Conservation (phyloP, 1,139 yeast species). For the Geotrichum citri-aurantii region DNA sequence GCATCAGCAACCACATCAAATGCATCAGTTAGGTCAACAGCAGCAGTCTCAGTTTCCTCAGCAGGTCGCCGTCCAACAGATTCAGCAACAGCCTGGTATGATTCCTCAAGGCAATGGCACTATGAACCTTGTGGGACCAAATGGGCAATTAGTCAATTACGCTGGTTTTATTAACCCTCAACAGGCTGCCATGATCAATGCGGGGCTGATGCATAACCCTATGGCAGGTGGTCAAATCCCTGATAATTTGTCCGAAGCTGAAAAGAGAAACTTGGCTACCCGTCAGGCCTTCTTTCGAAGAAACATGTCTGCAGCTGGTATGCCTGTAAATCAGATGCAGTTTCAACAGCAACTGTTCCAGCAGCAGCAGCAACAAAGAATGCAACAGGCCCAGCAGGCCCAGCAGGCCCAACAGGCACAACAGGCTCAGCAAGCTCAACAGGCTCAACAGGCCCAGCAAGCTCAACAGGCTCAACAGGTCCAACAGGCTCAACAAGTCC, state of each 20-base stretch:
- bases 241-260: constrained; percentile 28
- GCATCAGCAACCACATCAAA: background rate
- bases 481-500: constrained; percentile 13
- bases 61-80: background rate
- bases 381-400: constrained; percentile 21
- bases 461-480: constrained; percentile 19
- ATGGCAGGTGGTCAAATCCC: constrained; percentile 20
- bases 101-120: constrained; percentile 14
- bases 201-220: constrained; percentile 13
- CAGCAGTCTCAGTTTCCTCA: background rate
- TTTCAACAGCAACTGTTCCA: constrained; percentile 25
- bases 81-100: background rate
- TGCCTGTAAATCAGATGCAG: constrained; percentile 16
- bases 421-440: constrained; percentile 21
- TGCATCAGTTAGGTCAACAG: background rate
- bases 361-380: constrained; percentile 22
- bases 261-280: constrained; percentile 24
- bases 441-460: constrained; percentile 22
- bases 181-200: constrained; percentile 16
- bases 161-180: constrained; percentile 8
- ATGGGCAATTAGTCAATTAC: constrained; percentile 14
- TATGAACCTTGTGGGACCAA: constrained; percentile 16
- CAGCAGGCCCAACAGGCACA: constrained; percentile 20
- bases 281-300: constrained; percentile 11
- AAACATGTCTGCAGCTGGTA: constrained; percentile 14